Conservation (phyloP, 225 moss, liverwort and hornwort genomes). For the Physcomitrellopsis africana region DNA sequence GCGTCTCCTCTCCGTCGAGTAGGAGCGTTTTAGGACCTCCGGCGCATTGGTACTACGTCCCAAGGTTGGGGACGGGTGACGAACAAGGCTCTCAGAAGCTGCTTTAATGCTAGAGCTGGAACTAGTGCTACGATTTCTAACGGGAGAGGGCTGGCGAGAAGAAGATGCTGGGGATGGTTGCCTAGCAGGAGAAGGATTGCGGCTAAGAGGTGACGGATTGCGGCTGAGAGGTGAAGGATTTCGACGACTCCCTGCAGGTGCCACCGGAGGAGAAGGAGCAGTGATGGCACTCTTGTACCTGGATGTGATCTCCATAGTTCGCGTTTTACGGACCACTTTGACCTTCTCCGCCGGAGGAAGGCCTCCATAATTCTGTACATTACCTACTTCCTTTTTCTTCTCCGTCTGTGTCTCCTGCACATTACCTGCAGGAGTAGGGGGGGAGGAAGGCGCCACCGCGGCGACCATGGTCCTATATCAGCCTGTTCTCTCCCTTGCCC, state of each 20-base stretch:
- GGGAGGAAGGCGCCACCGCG: slow-evolving; percentile 79
- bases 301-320: slow-evolving; percentile 96
- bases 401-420: slow-evolving; percentile 65
- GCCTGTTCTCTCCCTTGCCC: slow-evolving; percentile 11
- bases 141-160: slow-evolving; percentile 32
- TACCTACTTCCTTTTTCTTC: slow-evolving; percentile 64
- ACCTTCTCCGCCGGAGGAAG: slow-evolving; percentile 76
- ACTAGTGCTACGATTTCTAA: slow-evolving; percentile 43
- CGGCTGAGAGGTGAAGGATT: slow-evolving; percentile 54
- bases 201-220: slow-evolving; percentile 52
- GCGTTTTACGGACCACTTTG: slow-evolving; percentile 74
- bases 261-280: slow-evolving; percentile 36
- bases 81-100: slow-evolving; percentile 47
- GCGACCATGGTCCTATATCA: slow-evolving; percentile 80
- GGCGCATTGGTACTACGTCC: slow-evolving; percentile 63
- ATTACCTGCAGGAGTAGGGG: slow-evolving; percentile 43
- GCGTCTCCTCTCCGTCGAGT: slow-evolving; percentile 85
- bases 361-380: slow-evolving; percentile 71
- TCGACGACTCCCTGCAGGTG: slow-evolving; percentile 45
- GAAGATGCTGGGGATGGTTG: slow-evolving; percentile 30
- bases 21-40: slow-evolving; percentile 74
- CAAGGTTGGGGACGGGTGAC: slow-evolving; percentile 92
- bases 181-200: slow-evolving; percentile 59
- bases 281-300: slow-evolving; percentile 75
- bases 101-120: slow-evolving; percentile 22